phyloP scores from a whole-genome alignment of 1,284 basidiomycete species.

The Veloporphyrellus conicus region DNA sequence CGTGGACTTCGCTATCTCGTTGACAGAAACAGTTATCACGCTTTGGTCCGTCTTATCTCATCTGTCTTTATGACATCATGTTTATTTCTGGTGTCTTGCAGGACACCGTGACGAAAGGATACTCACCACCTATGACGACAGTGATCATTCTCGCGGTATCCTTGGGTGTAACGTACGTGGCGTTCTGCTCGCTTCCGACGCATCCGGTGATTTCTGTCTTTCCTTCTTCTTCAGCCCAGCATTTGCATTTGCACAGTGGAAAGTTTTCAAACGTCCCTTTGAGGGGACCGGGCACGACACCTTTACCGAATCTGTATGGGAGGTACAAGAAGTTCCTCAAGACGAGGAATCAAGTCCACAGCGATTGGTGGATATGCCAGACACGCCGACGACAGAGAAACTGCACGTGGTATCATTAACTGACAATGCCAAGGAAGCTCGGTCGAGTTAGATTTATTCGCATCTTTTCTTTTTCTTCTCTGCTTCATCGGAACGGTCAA shows the following conservation, averaged over 20 bases:
- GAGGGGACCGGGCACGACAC: conserved; percentile 15
- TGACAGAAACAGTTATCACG: conserved; percentile 56
- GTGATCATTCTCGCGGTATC: conserved; percentile 47
- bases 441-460: conserved; percentile 9
- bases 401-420: conserved; percentile 2
- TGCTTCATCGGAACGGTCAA: conserved; percentile 1
- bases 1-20: conserved; percentile 58
- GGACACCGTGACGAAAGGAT: conserved; percentile 46
- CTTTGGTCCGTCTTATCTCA: conserved; percentile 44
- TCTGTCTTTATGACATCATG: neutral
- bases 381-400: conserved; percentile 23
- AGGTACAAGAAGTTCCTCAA: conserved; percentile 17
- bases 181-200: no score
- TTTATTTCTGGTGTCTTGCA: conserved; percentile 22
- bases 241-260: conserved; percentile 34
- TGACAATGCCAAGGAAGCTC: conserved; percentile 6
- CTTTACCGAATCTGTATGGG: conserved; percentile 23
- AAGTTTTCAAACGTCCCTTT: conserved; percentile 25
- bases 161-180: conserved; percentile 40
- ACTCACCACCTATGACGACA: conserved; percentile 44
- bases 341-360: conserved; percentile 22
- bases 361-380: conserved; percentile 10
- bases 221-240: conserved; percentile 17
- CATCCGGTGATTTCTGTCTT: neutral
- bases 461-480: neutral